Evolutionary conservation across 2,329 filamentous ascomycete species (phyloP), one percentile per base, ranked within the genome.

Genomic region (Pseudogymnoascus verrucosus): DNA sequence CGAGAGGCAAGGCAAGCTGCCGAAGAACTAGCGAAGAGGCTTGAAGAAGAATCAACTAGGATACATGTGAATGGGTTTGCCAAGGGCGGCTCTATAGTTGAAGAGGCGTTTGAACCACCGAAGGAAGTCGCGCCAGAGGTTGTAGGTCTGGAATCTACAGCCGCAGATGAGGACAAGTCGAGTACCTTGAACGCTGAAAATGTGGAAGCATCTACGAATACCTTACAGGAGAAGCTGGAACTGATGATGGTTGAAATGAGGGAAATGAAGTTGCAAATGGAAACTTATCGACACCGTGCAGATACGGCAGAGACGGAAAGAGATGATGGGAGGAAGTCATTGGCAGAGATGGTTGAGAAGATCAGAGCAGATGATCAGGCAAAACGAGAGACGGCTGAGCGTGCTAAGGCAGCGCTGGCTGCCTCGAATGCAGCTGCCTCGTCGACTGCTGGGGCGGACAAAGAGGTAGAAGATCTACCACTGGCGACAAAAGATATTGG

Each of bases 291-390:
- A 70, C 79, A 84, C 63, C 86, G 91, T 31, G 92, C 92, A 7
- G 89, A 96, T 74, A 82, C 79, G 64, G 93, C 92, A 3, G 93
- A 98, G 73, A 78, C 83, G 7, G 92, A 96, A 70, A 84, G 88
- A 54, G 85, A 88, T 63, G 80, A 84, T 44, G 85, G 87, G 62
- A 86, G 89, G 63, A 88, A 89, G 74, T 89, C 88, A 1, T 77
- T 99, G 51, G 88, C 89, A 1, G 90, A 96, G 72, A 95, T 98
- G 91, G 87, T 97, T 11, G 81, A 90, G 69, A 88, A 89, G 68
- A 89, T 97, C 63, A 85, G 92, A 62, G 82, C 80, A 69, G 87
- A 92, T 69, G 85, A 87, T 69, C 84, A 84, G 68, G 81, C 78
- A 31, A 65, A 71, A 65, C 63, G 68, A 59, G 51, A 57, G 51